phyloP scores from a whole-genome alignment of 495 filamentous ascomycete genomes.

The Talaromyces ruber region DNA sequence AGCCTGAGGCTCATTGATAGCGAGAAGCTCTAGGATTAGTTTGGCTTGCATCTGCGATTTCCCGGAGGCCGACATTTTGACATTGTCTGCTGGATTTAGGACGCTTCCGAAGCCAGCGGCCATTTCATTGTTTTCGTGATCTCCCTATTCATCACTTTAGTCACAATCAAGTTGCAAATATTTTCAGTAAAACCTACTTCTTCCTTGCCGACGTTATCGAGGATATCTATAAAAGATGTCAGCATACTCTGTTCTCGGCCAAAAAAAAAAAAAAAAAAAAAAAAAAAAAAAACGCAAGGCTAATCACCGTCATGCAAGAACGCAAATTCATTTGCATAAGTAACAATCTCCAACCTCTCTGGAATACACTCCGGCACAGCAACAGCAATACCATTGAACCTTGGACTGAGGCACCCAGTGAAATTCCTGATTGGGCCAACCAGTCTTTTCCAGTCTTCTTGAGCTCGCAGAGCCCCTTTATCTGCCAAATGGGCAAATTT shows the following conservation, averaged over 20 bases:
- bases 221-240: not conserved
- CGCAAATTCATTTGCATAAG: conserved; percentile 34
- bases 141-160: not conserved
- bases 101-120: not conserved
- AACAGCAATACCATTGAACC: not conserved
- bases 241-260: not conserved
- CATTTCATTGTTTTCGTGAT: conserved; percentile 1
- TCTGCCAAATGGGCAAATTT: not conserved
- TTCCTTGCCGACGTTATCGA: not conserved
- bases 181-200: not conserved
- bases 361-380: conserved; percentile 27
- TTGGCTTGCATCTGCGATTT: not conserved
- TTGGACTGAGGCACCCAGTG: not conserved
- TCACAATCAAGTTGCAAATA: not conserved
- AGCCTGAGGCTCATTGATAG: not conserved
- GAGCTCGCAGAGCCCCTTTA: not conserved
- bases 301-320: conserved; percentile 34
- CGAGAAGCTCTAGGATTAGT: not conserved
- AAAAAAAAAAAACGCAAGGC: not conserved
- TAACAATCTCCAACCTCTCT: conserved; percentile 30
- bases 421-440: not conserved
- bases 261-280: not conserved
- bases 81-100: not conserved
- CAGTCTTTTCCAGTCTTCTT: not conserved
- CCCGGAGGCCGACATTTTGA: not conserved